A percentile compares a stretch with the other conserved stretches of the same genome.
These are phyloP conservation scores for Russula ochroleuca DNA, from an alignment of 768 basidiomycete species.

Conservation along the genomic window DNA sequence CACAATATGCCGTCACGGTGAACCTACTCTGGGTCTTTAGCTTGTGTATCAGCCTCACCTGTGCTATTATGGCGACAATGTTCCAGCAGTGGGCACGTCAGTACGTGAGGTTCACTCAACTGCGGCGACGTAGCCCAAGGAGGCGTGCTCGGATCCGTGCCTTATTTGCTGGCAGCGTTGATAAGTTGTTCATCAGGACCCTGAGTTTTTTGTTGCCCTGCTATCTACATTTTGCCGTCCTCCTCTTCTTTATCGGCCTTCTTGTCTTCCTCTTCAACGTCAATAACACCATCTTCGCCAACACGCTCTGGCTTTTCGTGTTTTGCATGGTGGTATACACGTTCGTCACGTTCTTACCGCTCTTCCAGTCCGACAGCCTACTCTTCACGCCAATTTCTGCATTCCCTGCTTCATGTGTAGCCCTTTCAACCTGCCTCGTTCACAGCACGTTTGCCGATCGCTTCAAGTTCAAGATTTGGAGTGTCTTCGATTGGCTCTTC, in stretches of 20 bases:
- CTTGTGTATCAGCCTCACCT: too few relatives aligned
- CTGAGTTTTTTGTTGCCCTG: too few relatives aligned
- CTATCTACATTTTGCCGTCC: too few relatives aligned
- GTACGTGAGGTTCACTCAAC: too few relatives aligned
- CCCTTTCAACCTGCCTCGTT: background rate
- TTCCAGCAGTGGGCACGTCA: too few relatives aligned
- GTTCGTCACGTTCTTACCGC: background rate
- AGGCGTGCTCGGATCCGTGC: too few relatives aligned
- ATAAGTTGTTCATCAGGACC: too few relatives aligned
- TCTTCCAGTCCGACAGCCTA: background rate
- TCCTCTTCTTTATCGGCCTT: background rate
- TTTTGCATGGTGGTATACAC: background rate
- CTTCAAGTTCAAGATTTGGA: background rate
- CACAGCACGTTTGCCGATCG: background rate
- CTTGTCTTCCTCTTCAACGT: background rate
- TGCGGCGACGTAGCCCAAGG: too few relatives aligned
- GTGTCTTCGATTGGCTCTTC: background rate
- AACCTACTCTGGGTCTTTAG: too few relatives aligned
- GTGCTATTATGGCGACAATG: too few relatives aligned
- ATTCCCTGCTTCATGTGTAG: background rate
- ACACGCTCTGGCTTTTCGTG: background rate
- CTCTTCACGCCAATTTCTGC: background rate
- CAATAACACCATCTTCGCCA: background rate
- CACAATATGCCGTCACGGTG: too few relatives aligned
- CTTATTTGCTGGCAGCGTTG: too few relatives aligned